These are phyloP conservation scores for Pestalotiopsis sp. DNA, from an alignment of 2,329 filamentous ascomycete species.

Conservation along the genomic window DNA sequence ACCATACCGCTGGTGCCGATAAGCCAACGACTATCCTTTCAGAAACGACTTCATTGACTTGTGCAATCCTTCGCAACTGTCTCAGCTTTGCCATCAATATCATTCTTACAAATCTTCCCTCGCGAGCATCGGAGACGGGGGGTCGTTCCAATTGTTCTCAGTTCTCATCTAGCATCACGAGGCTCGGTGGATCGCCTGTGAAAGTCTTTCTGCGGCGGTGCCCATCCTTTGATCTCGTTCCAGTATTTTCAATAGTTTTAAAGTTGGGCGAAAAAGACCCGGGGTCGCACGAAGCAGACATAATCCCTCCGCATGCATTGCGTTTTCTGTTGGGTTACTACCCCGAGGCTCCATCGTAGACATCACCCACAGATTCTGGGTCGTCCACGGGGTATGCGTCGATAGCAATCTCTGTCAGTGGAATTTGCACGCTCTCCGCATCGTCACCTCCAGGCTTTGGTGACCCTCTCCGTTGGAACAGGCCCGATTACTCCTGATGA, in stretches of 20 bases:
- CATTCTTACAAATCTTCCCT: not conserved
- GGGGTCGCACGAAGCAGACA: not conserved
- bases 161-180: not conserved
- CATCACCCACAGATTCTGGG: not conserved
- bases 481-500: not conserved
- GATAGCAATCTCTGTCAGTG: not conserved
- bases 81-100: not conserved
- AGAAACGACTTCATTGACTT: not conserved
- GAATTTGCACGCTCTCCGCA: not conserved
- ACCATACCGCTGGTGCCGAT: not conserved
- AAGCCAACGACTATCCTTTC: not conserved
- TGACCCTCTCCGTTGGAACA: not conserved
- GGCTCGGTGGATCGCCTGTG: not conserved
- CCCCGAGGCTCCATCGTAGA: not conserved
- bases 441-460: not conserved
- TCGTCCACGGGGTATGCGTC: constrained; percentile 1
- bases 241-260: not conserved
- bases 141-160: not conserved
- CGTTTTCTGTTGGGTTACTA: not conserved
- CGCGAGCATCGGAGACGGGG: not conserved
- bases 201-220: not conserved
- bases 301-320: not conserved
- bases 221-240: not conserved
- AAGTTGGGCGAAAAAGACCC: not conserved
- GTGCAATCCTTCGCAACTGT: not conserved